Conservation (phyloP, 2,329 filamentous ascomycete species). For the Capronia coronata region DNA sequence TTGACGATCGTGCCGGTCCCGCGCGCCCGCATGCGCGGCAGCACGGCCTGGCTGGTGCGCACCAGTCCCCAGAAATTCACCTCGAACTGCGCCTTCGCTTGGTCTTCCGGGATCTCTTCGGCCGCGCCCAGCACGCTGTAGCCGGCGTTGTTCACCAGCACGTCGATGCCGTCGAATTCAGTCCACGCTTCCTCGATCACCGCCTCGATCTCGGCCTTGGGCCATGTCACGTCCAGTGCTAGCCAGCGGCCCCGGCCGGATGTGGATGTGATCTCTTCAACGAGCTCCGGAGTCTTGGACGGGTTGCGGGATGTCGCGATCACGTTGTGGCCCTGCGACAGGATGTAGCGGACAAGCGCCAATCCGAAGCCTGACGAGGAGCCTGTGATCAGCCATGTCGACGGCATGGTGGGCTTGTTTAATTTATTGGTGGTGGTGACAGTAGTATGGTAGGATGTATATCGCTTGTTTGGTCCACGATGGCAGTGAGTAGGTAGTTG, state of each 20-base stretch:
- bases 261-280: slow-evolving; percentile 15
- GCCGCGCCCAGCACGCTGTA: slow-evolving; percentile 25
- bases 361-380: slow-evolving; percentile 25
- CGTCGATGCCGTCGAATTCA: slow-evolving; percentile 24
- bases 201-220: slow-evolving; percentile 16
- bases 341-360: slow-evolving; percentile 24
- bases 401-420: slow-evolving; percentile 5
- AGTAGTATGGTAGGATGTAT: too few relatives aligned
- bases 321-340: slow-evolving; percentile 25
- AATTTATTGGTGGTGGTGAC: not conserved
- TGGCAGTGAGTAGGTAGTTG: too few relatives aligned
- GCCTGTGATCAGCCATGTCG: slow-evolving; percentile 30
- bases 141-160: slow-evolving; percentile 30
- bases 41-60: slow-evolving; percentile 13
- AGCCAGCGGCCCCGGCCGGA: too few relatives aligned
- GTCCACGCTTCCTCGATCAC: slow-evolving; percentile 9
- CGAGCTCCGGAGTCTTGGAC: slow-evolving; percentile 13
- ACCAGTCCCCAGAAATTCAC: slow-evolving; percentile 24
- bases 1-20: slow-evolving; percentile 22
- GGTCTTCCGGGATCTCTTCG: too few relatives aligned
- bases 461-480: too few relatives aligned
- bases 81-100: too few relatives aligned
- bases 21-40: slow-evolving; percentile 21
- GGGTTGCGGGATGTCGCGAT: slow-evolving; percentile 29
- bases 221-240: slow-evolving; percentile 9